A percentile compares a stretch with the other conserved stretches of the same genome.
phyloP scores from a whole-genome alignment of 768 basidiomycete species.

The Boletus reticulatus region DNA sequence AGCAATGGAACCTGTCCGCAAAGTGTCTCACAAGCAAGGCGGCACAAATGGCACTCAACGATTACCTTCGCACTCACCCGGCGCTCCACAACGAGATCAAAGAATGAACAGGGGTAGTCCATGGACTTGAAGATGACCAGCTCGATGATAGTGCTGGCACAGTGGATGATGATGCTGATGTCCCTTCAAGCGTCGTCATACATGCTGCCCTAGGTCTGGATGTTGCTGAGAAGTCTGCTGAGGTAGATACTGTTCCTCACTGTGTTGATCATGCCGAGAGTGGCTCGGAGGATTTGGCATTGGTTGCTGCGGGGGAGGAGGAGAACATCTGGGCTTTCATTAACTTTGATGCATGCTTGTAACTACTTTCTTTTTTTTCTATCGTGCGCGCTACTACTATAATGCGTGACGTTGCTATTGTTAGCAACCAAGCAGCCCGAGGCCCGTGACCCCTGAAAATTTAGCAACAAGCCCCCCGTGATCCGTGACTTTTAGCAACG shows the following conservation, averaged over 20 bases:
- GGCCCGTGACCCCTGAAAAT: too few species aligned
- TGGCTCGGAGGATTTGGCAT: neutral
- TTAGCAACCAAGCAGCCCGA: too few species aligned
- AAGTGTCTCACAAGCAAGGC: conserved; percentile 14
- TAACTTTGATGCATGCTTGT: neutral
- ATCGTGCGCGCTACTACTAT: too few species aligned
- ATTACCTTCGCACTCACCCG: conserved; percentile 11
- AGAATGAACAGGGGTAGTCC: neutral
- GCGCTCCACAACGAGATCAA: conserved; percentile 17
- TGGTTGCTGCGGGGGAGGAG: neutral
- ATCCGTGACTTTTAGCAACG: too few species aligned
- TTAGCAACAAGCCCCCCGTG: too few species aligned
- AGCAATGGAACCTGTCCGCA: conserved; percentile 17
- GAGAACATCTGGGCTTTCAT: neutral
- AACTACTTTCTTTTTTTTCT: too few species aligned
- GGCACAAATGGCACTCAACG: conserved; percentile 11
- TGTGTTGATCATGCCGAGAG: neutral
- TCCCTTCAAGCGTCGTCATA: conserved; percentile 5
- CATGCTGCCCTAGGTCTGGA: neutral
- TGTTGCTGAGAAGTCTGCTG: neutral
- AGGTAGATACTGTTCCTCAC: neutral
- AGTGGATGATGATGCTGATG: conserved; percentile 1
- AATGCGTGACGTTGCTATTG: too few species aligned
- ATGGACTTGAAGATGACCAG: neutral
- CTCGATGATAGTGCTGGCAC: too few species aligned